These are phyloP conservation scores for Chloranthus sessilifolius DNA, from an alignment of 164 flowering plant genomes.

Conservation along the genomic window DNA sequence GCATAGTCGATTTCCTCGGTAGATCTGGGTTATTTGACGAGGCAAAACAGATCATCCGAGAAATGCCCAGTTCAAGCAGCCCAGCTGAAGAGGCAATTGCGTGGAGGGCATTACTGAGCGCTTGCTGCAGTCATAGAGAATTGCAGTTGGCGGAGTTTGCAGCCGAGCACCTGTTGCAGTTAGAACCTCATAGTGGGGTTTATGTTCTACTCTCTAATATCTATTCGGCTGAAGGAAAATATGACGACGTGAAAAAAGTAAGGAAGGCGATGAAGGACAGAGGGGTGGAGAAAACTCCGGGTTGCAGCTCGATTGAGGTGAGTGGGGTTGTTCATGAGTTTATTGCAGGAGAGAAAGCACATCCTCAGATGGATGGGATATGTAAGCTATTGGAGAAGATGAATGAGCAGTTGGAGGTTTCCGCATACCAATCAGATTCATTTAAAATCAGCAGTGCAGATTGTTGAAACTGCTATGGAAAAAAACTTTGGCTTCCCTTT, in stretches of 20 bases:
- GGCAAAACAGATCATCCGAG: slow-evolving; percentile 36
- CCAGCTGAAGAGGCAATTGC: slow-evolving; percentile 47
- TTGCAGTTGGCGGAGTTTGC: slow-evolving; percentile 36
- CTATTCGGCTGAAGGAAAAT: slow-evolving; percentile 43
- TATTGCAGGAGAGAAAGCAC: slow-evolving; percentile 59
- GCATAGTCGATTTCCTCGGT: slow-evolving; percentile 51
- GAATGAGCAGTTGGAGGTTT: slow-evolving; percentile 22
- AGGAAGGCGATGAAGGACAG: slow-evolving; percentile 41
- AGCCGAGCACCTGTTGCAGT: slow-evolving; percentile 34
- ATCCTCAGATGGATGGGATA: slow-evolving; percentile 36
- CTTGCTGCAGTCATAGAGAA: slow-evolving; percentile 38
- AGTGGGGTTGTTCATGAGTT: slow-evolving; percentile 56
- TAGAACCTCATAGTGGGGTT: slow-evolving; percentile 53
- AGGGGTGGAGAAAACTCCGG: slow-evolving; percentile 53
- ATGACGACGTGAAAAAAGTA: slow-evolving; percentile 32
- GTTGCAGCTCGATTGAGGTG: slow-evolving; percentile 60
- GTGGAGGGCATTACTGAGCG: slow-evolving; percentile 66
- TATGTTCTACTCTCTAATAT: slow-evolving; percentile 57
- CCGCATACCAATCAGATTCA: slow-evolving; percentile 1
- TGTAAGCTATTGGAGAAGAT: slow-evolving; percentile 25
- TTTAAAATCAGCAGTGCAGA: too few species aligned
- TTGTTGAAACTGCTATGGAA: too few species aligned
- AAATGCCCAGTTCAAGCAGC: slow-evolving; percentile 23
- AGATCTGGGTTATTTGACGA: slow-evolving; percentile 45
- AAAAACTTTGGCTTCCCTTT: too few species aligned